Percentiles rank a stretch among this genome's conserved stretches.
phyloP scores from a whole-genome alignment of 2,329 filamentous ascomycete genomes.

The Clarireedia paspali region DNA sequence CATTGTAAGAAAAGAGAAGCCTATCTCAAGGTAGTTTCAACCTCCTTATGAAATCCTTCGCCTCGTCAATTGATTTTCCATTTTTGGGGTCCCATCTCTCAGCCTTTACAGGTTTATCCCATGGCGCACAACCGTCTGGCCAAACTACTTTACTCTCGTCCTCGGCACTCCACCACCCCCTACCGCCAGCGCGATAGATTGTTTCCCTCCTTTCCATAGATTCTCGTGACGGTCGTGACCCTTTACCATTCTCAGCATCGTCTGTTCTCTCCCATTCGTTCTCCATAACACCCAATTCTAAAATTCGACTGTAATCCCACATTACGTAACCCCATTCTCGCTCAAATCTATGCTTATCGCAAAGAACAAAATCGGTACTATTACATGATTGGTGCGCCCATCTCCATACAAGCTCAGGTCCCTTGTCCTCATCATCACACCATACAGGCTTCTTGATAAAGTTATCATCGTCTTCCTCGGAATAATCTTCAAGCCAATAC shows the following conservation, averaged over 20 bases:
- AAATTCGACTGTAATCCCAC: constrained; percentile 2
- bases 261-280: not conserved
- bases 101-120: not conserved
- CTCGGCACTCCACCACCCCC: constrained; percentile 3
- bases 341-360: not conserved
- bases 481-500: not conserved
- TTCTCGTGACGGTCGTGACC: not conserved
- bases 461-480: not conserved
- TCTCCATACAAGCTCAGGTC: not conserved
- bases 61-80: not conserved
- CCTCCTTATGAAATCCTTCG: not conserved
- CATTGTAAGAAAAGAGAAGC: too few species aligned
- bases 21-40: not conserved
- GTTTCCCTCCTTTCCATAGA: not conserved
- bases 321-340: constrained; percentile 5
- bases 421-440: not conserved
- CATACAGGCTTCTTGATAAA: not conserved
- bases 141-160: not conserved
- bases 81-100: not conserved
- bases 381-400: not conserved
- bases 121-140: not conserved
- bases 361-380: not conserved
- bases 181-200: not conserved
- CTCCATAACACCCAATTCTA: not conserved
- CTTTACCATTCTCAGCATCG: not conserved